Conservation (phyloP, 257 asterid species). For the Solanum habrochaites region DNA sequence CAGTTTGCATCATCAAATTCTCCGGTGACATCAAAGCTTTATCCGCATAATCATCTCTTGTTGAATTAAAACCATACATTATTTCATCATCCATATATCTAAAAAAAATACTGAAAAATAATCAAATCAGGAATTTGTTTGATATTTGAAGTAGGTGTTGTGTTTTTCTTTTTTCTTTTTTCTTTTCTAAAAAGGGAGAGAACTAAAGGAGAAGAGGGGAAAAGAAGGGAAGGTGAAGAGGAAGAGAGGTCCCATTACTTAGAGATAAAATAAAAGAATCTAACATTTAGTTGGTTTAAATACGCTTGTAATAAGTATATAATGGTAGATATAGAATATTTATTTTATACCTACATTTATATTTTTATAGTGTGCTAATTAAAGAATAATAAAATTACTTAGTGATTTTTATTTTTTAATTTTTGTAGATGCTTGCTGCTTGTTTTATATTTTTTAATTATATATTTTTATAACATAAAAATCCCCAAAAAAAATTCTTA, state of each 20-base stretch:
- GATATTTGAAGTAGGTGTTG: not conserved
- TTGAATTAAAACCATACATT: constrained; percentile 16
- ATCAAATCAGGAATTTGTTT: not conserved
- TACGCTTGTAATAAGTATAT: not conserved
- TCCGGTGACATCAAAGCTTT: constrained; percentile 42
- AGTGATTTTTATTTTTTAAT: not conserved
- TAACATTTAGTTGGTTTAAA: not conserved
- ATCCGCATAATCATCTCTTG: constrained; percentile 24
- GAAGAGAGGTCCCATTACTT: constrained; percentile 11
- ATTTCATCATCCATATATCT: constrained; percentile 33
- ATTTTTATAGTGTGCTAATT: not conserved
- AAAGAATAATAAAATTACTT: not conserved
- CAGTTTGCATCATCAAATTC: constrained; percentile 18
- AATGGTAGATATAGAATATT: not conserved
- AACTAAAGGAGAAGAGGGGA: not conserved
- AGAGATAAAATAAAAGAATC: not conserved
- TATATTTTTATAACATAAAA: not conserved
- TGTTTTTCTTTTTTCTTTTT: not conserved
- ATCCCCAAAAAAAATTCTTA: not conserved
- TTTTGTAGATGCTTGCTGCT: not conserved
- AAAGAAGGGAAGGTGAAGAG: constrained; percentile 1
- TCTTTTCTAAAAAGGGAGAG: not conserved
- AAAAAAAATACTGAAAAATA: not conserved
- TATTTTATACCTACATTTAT: not conserved
- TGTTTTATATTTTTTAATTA: no score